Evolutionary conservation across 1,284 basidiomycete species (phyloP).

Genomic region (Caloboletus inedulis): DNA sequence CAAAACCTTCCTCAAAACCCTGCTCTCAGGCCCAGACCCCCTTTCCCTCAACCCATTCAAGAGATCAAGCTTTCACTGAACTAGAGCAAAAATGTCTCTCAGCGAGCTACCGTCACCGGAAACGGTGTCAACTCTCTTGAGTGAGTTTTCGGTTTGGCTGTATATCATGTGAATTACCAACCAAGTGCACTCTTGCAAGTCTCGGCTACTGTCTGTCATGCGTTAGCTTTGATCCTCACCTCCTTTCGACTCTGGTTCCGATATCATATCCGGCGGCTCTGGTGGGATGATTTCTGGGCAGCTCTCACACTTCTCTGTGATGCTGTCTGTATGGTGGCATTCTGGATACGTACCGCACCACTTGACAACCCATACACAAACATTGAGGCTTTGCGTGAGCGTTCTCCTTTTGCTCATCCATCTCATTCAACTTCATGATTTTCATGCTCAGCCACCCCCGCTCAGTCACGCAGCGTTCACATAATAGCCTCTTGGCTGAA

Average conservation of each 20-base stretch:
- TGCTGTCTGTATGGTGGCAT: slow-evolving; percentile 5
- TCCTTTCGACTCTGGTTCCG: slow-evolving; percentile 31
- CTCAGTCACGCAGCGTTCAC: slow-evolving; percentile 19
- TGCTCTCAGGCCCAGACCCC: background rate
- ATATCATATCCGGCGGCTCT: slow-evolving; percentile 19
- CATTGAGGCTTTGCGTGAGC: slow-evolving; percentile 16
- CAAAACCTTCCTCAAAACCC: background rate
- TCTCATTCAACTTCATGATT: background rate
- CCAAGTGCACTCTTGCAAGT: slow-evolving; percentile 13
- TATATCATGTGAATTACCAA: background rate
- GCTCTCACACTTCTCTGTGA: slow-evolving; percentile 20
- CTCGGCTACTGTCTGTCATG: slow-evolving; percentile 20
- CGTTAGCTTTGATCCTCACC: slow-evolving; percentile 17
- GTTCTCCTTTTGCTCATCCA: background rate
- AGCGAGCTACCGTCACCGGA: slow-evolving; percentile 2
- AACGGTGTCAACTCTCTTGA: slow-evolving; percentile 16
- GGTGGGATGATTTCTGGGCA: slow-evolving; percentile 33
- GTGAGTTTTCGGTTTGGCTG: slow-evolving; percentile 9
- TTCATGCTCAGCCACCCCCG: slow-evolving; percentile 5
- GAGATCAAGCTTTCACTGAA: background rate
- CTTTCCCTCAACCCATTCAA: background rate
- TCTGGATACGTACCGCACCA: slow-evolving; percentile 22
- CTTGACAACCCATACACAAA: slow-evolving; percentile 9
- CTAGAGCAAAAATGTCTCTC: slow-evolving; percentile 9
- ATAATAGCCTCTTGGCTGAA: slow-evolving; percentile 21